Evolutionary conservation across 768 basidiomycete species (phyloP), one percentile per base, ranked within the genome.

Genomic region (Trametes coccinea): DNA sequence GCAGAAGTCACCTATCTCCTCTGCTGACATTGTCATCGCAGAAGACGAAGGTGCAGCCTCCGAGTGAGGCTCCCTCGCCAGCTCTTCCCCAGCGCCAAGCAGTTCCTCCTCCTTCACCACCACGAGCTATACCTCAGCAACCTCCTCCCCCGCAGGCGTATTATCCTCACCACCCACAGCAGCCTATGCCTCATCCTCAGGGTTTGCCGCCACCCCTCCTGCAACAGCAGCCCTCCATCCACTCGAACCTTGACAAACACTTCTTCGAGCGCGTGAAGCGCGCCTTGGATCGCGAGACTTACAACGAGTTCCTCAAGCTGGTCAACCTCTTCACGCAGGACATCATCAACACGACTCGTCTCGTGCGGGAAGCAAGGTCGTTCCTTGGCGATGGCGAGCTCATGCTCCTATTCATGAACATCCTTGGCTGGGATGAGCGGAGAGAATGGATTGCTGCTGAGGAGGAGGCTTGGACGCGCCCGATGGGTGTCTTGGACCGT

Each of bases 251-350:
- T 30, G 88, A 94, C 53, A 79, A 83, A 2, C 88, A 88, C 56
- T 98, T 98, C 76, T 99, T 99, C 72, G 95, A 97, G 60, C 89
- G 90, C 30, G 93, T 98, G 51, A 89, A 87, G 68, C 84, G 84
- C 14, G 79, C 82, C 1, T 76, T 93, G 46, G 87, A 89, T 63
- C 81, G 88, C 11, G 90, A 92, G 50, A 84, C 86, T 1, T 93
- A 90, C 75, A 93, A 95, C 72, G 97, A 98, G 74, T 98, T 99
- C 75, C 77, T 99, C 62, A 97, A 95, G 71, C 79, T 98, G 47
- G 84, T 98, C 66, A 98, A 98, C 73, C 81, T 99, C 2, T 99
- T 95, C 70, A 91, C 93, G 2, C 93, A 96, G 71, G 93, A 95
- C 62, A 86, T 92, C 70, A 96, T 99, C 67, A 95, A 98, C 68